These are phyloP conservation scores for Gomphus bonarii DNA, from an alignment of 1,284 basidiomycete genomes.

Conservation along the genomic window DNA sequence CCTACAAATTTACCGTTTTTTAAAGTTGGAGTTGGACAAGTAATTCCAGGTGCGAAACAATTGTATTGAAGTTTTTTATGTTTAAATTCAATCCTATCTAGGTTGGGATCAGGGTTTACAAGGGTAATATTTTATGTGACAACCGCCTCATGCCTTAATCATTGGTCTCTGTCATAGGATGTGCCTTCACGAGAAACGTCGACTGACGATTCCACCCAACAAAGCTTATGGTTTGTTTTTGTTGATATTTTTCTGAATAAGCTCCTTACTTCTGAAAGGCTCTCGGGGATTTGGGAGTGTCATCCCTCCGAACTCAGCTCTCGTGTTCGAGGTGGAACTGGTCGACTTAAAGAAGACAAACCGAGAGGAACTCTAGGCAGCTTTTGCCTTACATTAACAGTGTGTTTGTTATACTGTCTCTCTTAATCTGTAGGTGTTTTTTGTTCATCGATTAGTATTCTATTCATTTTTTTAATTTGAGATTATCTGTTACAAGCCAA, in stretches of 20 bases:
- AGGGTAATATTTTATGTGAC: conserved; percentile 19
- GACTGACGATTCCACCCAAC: conserved; percentile 72
- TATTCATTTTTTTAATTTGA: too few species aligned
- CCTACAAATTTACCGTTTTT: conserved; percentile 1
- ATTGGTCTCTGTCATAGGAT: conserved; percentile 34
- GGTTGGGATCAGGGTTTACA: conserved; percentile 70
- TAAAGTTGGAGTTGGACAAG: conserved; percentile 68
- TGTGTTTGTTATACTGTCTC: neutral
- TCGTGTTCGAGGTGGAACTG: conserved; percentile 87
- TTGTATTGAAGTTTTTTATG: neutral
- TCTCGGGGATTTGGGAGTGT: conserved; percentile 61
- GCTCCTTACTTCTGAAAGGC: conserved; percentile 33
- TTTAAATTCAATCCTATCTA: neutral
- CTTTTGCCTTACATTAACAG: neutral
- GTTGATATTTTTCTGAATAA: neutral
- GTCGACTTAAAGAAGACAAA: conserved; percentile 22
- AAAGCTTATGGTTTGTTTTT: conserved; percentile 68
- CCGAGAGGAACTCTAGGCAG: neutral
- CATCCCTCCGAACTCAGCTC: conserved; percentile 77
- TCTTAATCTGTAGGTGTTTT: neutral
- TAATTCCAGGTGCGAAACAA: conserved; percentile 49
- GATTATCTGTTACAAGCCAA: too few species aligned
- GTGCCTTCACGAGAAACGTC: conserved; percentile 87
- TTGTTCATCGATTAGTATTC: neutral
- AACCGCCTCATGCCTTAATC: neutral